Evolutionary conservation across 805 yeast genomes (phyloP).

Genomic region (Spathaspora arborariae): DNA sequence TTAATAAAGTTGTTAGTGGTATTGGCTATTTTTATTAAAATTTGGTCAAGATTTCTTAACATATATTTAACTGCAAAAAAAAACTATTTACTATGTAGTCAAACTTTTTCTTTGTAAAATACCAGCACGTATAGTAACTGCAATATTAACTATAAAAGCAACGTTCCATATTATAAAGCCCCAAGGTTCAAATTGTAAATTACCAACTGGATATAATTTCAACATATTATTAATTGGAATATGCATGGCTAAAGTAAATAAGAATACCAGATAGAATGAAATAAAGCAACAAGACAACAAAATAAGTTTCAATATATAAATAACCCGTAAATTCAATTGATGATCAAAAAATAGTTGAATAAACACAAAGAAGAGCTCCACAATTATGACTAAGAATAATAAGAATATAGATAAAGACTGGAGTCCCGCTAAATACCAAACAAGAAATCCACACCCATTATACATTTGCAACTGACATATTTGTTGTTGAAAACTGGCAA

Average conservation of each 20-base stretch:
- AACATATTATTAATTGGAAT: neutral
- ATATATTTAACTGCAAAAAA: no score
- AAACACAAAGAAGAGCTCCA: neutral
- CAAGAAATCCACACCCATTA: neutral
- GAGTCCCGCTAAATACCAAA: neutral
- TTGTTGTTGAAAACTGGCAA: neutral
- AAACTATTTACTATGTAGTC: neutral
- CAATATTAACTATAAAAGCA: neutral
- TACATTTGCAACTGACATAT: conserved; percentile 5
- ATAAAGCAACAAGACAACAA: neutral
- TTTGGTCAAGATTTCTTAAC: no score
- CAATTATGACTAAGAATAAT: neutral
- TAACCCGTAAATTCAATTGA: neutral
- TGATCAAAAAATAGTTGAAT: neutral
- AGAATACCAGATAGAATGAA: neutral
- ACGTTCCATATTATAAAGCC: neutral
- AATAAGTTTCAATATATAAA: neutral
- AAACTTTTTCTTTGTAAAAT: neutral
- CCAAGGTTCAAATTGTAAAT: neutral
- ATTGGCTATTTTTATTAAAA: no score
- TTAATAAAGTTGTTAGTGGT: no score
- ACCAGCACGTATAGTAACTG: neutral
- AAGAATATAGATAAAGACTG: neutral
- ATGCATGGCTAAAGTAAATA: neutral
- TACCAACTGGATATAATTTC: neutral